Percentiles rank a stretch among this genome's conserved stretches.
These are phyloP conservation scores for Gremmenia infestans DNA, from an alignment of 2,329 filamentous ascomycete genomes.

Conservation along the genomic window DNA sequence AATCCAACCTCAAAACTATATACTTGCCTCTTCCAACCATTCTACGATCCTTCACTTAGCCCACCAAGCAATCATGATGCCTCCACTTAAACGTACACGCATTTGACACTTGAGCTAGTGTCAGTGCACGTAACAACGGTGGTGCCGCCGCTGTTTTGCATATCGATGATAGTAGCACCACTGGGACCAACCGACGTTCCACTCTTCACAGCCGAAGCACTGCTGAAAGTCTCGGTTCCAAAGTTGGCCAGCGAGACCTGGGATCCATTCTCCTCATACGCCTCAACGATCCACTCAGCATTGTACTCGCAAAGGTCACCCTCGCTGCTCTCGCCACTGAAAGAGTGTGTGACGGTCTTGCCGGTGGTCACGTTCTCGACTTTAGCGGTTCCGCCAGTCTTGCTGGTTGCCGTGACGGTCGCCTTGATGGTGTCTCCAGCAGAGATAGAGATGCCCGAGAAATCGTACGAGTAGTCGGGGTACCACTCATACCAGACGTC, in stretches of 20 bases:
- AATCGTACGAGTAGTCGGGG: constrained; percentile 51
- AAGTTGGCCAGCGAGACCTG: constrained; percentile 45
- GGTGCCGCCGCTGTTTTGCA: constrained; percentile 34
- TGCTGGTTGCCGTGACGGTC: constrained; percentile 37
- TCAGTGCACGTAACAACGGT: constrained; percentile 26
- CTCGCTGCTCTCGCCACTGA: constrained; percentile 32
- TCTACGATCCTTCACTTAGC: background rate
- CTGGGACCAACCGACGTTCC: constrained; percentile 27
- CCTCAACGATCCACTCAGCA: constrained; percentile 50
- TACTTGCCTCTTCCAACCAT: background rate
- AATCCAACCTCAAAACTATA: background rate
- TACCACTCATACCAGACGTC: constrained; percentile 60
- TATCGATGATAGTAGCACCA: constrained; percentile 38
- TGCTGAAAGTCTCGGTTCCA: constrained; percentile 41
- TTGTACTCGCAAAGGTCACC: constrained; percentile 40
- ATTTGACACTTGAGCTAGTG: constrained; percentile 11
- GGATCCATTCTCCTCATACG: constrained; percentile 39
- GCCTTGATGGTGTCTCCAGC: constrained; percentile 42
- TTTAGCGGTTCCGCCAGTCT: constrained; percentile 39
- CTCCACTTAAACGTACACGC: constrained; percentile 15
- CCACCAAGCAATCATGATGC: background rate
- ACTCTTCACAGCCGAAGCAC: constrained; percentile 32
- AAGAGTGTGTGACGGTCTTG: constrained; percentile 38
- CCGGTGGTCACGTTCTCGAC: constrained; percentile 43
- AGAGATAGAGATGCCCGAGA: constrained; percentile 39